Evolutionary conservation across 2,329 filamentous ascomycete species (phyloP), one percentile per base, ranked within the genome.

Genomic region (Colletotrichum tabaci): DNA sequence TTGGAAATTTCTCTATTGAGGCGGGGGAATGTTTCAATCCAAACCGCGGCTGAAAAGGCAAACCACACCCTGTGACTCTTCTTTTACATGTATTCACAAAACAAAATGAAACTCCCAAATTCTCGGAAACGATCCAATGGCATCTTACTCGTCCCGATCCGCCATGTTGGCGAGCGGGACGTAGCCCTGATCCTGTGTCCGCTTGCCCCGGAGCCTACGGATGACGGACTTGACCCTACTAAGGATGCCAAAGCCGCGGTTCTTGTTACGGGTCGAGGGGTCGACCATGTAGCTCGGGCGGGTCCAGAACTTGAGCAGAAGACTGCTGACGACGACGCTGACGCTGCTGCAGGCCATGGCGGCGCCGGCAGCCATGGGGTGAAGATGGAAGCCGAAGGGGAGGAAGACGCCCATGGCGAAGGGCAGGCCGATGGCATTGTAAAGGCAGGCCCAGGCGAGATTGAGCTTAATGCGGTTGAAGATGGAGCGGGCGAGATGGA

Each of bases 381-480:
- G 96, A 74, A 98, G 86, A 77, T 95, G 92, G 72, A 93, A 89
- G 42, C 96, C 96, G 75, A 98, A 90, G 0, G 96, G 96, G 5
- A 99, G 86, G 85, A 98, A 97, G 77, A 98, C 84, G 30, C 96
- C 96, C 96, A 98, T 98, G 57, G 96, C 96, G 77, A 99, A 97
- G 2, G 96, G 96, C 16, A 99, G 87, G 1, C 96, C 96, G 72
- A 98, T 84, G 60, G 94, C 74, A 81, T 99, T 99, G 88, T 99
- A 99, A 74, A 94, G 84, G 80, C 95, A 98, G 0, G 95, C 95
- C 94, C 96, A 98, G 2, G 91, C 86, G 3, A 99, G 88, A 81
- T 99, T 99, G 76, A 97, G 83, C 85, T 97, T 97, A 86, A 99
- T 99, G 75, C 96, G 92, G 66, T 86, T 88, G 87, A 99, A 98